Base-by-base conservation (phyloP, 768 basidiomycete genomes). In the Trametes meyenii region DNA sequence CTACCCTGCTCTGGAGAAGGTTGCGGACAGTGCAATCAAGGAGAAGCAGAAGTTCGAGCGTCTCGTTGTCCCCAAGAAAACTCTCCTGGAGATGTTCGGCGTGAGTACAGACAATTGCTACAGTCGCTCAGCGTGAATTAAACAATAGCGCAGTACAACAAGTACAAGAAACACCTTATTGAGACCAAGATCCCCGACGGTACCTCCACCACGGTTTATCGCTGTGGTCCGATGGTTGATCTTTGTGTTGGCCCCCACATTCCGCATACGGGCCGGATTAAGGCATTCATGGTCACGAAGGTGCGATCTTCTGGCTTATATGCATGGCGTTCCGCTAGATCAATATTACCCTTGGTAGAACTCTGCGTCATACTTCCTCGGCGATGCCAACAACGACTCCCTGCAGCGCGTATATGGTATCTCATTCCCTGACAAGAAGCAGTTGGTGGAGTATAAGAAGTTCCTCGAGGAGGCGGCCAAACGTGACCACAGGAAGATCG, bases 391-490 rank as follows among this genome's bases (percentile, higher is more conserved):
- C 69, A 97, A 97, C 73, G 97, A 98, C 68, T 91, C 92, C 1
- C 81, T 99, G 33, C 97, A 98, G 72, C 90, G 97, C 38, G 85
- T 99, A 66, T 99, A 98, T 73, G 97, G 97, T 61, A 94, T 99
- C 73, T 97, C 96, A 0, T 99, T 98, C 86, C 97, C 97, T 0
- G 97, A 98, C 77, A 91, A 91, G 77, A 96, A 97, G 74, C 93
- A 96, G 73, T 77, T 98, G 66, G 78, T 87, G 14, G 97, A 98
- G 61, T 94, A 98, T 84, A 98, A 98, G 79, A 84, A 82, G 48
- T 97, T 97, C 82, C 83, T 98, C 58, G 96, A 86, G 33, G 96
- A 99, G 75, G 97, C 97, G 53, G 96, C 96, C n/a, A 97, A 92
- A 74, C 89, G 96, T 5, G 96, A 99, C 74, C 97, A 98, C 71